Percentiles rank a stretch among this genome's conserved stretches.
phyloP scores from a whole-genome alignment of 2,329 filamentous ascomycete genomes.

The Calonectria hongkongensis region DNA sequence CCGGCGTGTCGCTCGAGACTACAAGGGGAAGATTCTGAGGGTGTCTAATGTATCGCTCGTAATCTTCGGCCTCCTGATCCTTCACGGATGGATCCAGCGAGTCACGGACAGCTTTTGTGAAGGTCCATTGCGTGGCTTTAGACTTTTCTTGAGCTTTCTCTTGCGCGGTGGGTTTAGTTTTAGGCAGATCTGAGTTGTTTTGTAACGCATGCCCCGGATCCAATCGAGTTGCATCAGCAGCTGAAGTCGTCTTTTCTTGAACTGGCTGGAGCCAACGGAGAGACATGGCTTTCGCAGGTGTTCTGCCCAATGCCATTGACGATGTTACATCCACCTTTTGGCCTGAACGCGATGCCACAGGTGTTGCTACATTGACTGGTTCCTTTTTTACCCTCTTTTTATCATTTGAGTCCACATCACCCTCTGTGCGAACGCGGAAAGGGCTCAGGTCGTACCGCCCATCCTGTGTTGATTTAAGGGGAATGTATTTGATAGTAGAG shows the following conservation, averaged over 20 bases:
- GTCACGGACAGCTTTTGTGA: conserved; percentile 89
- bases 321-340: conserved; percentile 62
- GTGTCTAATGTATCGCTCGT: conserved; percentile 90
- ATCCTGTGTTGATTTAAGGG: conserved; percentile 82
- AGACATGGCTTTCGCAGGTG: conserved; percentile 68
- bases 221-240: conserved; percentile 35
- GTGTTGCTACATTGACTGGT: conserved; percentile 77
- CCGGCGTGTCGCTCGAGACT: conserved; percentile 79
- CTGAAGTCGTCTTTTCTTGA: conserved; percentile 58
- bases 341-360: conserved; percentile 59
- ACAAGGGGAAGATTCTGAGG: conserved; percentile 92
- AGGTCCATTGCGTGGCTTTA: conserved; percentile 90
- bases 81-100: conserved; percentile 91
- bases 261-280: conserved; percentile 77
- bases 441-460: conserved; percentile 90
- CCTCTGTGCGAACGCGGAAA: conserved; percentile 84
- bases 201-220: conserved; percentile 46
- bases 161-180: conserved; percentile 74
- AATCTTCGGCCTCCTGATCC: conserved; percentile 86
- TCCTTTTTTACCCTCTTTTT: conserved; percentile 80
- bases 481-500: conserved; percentile 88
- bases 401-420: conserved; percentile 74
- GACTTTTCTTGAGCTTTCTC: conserved; percentile 88
- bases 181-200: conserved; percentile 53
- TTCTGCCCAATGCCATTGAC: conserved; percentile 63